Evolutionary conservation across 164 flowering plant species (phyloP), one percentile per base, ranked within the genome.

Genomic region (Sextonia rubra): DNA sequence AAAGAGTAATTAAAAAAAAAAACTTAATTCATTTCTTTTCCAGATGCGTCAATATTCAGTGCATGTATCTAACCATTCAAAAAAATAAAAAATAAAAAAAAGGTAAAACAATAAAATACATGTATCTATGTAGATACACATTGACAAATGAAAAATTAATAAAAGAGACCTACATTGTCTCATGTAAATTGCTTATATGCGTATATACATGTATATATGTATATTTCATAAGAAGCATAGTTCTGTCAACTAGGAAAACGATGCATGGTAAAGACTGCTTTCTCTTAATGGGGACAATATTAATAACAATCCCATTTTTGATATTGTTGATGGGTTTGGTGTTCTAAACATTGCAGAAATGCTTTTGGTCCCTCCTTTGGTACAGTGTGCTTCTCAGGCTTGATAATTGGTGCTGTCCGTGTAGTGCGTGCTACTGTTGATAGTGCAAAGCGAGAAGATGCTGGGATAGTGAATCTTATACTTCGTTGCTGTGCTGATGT

Each of bases 351-450:
- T 73, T 79, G 78, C 91, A 88, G 91, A 69, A 83, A 88, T 71
- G 88, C 88, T 3, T 86, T 85, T 75, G 90, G 91, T 17, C 85
- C 88, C 29, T 88, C 89, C 26, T 80, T 81, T 62, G 91, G 91
- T 72, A 86, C 89, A 22, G 60, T 88, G 37, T 88, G 89, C 74
- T 80, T 88, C 18, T 86, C 91, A 47, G 91, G 91, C 64, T 66
- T 86, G 60, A 79, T 88, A 22, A 78, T 88, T 26, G 74, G 77
- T 70, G 79, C 64, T 14, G 88, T 88, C 17, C 88, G 90, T 48
- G 65, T 86, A 23, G 85, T 86, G 55, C 84, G 88, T 30, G 80
- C 88, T 67, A 77, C 75, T 27, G 90, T 86, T 29, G 90, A 88
- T 71, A 77, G 82, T 81, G 85, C 86, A 11, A 79, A 79, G 70